Evolutionary conservation across 139 green algal species (phyloP), one percentile per base, ranked within the genome.

Genomic region (Yamagishiella unicocca): DNA sequence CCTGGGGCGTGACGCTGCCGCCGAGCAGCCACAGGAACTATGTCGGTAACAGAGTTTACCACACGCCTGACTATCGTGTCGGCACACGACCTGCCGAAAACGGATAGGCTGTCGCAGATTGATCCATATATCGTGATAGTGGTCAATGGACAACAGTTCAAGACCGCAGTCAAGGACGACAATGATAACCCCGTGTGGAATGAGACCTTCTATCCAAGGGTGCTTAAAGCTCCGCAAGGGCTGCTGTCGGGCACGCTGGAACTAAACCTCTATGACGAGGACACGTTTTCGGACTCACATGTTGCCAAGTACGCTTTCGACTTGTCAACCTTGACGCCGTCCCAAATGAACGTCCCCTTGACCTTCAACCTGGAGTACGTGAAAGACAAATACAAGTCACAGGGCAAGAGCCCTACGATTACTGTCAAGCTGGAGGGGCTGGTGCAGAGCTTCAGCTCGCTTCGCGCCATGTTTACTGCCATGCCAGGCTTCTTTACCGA

Each of bases 361-460:
- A 84, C 61, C 25, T 84, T 89, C 74, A 84, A 33, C 31, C n/a
- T 86, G 6, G 64, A 77, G 33, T 86, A 68, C 50, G 64, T 78
- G 10, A 89, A 89, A 74, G 74, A 89, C 73, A 89, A 89, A 43
- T 89, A 78, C 46, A 67, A 61, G 55, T 80, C 73, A 14, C 83
- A 88, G 53, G 55, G 55, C 10, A 38, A 53, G 7, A 67, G 70
- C 40, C 50, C 83, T 6, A 83, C 71, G 29, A 42, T 88, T 22
- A 88, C 71, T 2, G 64, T 88, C 40, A 75, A 70, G 43, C 4
- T 88, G 1, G 71, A 83, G n/a, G 83, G 70, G 0, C 42, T 83
- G 54, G 54, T 88, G 38, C 83, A 88, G 55, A 77, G 43, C 33
- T 88, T 73, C 72, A 50, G 37, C 70, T 89, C 74, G 27, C 42